Conservation (phyloP, 2,329 filamentous ascomycete genomes). For the Aspergillus neoniger region DNA sequence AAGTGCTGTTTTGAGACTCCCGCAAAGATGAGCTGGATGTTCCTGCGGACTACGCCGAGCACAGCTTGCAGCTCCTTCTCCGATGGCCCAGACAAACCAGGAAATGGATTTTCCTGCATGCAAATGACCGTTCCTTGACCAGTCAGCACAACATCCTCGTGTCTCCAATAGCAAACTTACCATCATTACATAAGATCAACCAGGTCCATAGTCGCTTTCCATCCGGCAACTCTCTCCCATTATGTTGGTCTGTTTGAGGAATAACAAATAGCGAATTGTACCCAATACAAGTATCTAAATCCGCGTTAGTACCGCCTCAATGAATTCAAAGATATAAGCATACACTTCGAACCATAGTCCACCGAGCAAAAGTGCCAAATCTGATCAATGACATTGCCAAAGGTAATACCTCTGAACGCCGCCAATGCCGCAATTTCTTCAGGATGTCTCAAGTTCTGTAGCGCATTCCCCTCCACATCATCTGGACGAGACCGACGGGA, state of each 20-base stretch:
- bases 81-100: conserved; percentile 45
- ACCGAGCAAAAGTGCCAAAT: conserved; percentile 77
- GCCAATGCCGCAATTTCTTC: conserved; percentile 25
- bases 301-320: conserved; percentile 22
- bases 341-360: conserved; percentile 67
- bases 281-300: conserved; percentile 66
- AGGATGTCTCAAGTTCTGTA: conserved; percentile 26
- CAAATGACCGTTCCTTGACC: conserved; percentile 65
- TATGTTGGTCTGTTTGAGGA: conserved; percentile 49
- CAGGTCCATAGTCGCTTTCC: conserved; percentile 68
- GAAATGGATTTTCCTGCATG: conserved; percentile 63
- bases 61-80: conserved; percentile 31
- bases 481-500: conserved; percentile 19
- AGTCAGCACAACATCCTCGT: conserved; percentile 9
- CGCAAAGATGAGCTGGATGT: conserved; percentile 62
- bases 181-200: conserved; percentile 68
- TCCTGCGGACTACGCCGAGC: conserved; percentile 52
- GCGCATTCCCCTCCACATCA: conserved; percentile 35
- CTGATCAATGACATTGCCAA: conserved; percentile 64
- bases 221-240: conserved; percentile 43
- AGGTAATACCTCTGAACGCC: conserved; percentile 44
- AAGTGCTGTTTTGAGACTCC: conserved; percentile 60
- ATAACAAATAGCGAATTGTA: conserved; percentile 60
- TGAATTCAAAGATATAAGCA: conserved; percentile 22
- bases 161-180: conserved; percentile 36